Evolutionary conservation across 2,329 filamentous ascomycete species (phyloP), one percentile per base, ranked within the genome.

Genomic region (Colletotrichum godetiae): DNA sequence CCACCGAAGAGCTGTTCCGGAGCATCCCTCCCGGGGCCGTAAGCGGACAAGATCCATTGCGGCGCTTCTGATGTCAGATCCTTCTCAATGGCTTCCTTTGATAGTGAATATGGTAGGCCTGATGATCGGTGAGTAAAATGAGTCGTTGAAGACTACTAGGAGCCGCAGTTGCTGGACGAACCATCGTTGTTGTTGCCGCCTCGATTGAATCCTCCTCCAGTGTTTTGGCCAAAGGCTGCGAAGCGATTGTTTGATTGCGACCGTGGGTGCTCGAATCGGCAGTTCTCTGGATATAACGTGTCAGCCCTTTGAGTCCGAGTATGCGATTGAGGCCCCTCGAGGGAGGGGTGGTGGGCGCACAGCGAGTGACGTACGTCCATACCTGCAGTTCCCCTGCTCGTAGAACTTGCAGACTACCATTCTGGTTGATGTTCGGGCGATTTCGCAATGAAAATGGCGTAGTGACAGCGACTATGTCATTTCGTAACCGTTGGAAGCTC

Each of bases 1-100:
- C 95, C 95, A 65, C 95, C 95, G 78, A 98, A 95, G 1, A 98
- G 87, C 82, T 98, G 95, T 22, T 91, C 90, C 0, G 95, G 95
- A 1, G 93, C 91, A 77, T 95, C 90, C 78, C 86, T 88, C 4
- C 93, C 93, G 0, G 95, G 95, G 0, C 92, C 94, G 81, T 98
- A 98, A 27, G 93, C 89, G 1, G 95, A 98, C 29, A 98, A 88
- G 5, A 97, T 92, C 93, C 95, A 98, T 86, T 90, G 84, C 22
- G 96, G 96, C 10, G 89, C 88, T 73, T 97, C 94, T 27, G 87
- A 86, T 0, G 87, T 89, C 58, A 97, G 86, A 79, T 97, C 95
- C 66, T 84, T 83, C 73, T 88, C 87, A 77, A 97, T 92, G 2
- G 83, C 84, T 0, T 90, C 89, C 55, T 84, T 83, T n/a, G 84